These are phyloP conservation scores for Coleophoma crateriformis DNA, from an alignment of 2,329 filamentous ascomycete genomes.

Conservation along the genomic window DNA sequence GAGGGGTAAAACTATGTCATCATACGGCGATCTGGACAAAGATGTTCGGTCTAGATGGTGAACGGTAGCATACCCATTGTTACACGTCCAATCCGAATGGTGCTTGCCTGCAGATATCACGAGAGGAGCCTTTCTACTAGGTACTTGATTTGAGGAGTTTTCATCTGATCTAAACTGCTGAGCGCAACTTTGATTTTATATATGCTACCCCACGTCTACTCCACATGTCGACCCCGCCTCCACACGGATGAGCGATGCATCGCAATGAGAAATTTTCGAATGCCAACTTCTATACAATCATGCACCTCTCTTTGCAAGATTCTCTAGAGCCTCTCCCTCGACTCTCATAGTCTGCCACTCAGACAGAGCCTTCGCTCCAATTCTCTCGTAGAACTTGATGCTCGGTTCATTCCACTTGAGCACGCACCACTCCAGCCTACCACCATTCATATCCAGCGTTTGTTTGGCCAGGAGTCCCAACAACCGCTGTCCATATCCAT, in stretches of 20 bases:
- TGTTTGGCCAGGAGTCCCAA: constrained; percentile 75
- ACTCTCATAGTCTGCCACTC: constrained; percentile 75
- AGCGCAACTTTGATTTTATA: no score
- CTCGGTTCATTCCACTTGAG: constrained; percentile 90
- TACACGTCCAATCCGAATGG: no score
- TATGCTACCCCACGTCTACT: no score
- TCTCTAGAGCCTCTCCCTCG: constrained; percentile 58
- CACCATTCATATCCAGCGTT: constrained; percentile 65
- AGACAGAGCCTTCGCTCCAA: constrained; percentile 60
- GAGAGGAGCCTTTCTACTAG: no score
- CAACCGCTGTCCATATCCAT: constrained; percentile 74
- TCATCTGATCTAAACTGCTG: no score
- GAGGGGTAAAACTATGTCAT: no score
- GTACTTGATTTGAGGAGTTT: no score
- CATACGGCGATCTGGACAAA: no score
- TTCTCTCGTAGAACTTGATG: constrained; percentile 76
- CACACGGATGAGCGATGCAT: neutral
- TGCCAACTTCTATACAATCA: constrained; percentile 13
- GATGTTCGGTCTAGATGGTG: no score
- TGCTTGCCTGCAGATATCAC: no score
- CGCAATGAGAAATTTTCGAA: constrained; percentile 1
- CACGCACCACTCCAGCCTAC: constrained; percentile 83
- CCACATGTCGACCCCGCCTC: neutral
- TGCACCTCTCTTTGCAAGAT: constrained; percentile 37
- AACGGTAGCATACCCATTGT: no score